A percentile compares a stretch with the other conserved stretches of the same genome.
These are phyloP conservation scores for Boletus vermiculosoides DNA, from an alignment of 768 basidiomycete genomes.

Conservation along the genomic window DNA sequence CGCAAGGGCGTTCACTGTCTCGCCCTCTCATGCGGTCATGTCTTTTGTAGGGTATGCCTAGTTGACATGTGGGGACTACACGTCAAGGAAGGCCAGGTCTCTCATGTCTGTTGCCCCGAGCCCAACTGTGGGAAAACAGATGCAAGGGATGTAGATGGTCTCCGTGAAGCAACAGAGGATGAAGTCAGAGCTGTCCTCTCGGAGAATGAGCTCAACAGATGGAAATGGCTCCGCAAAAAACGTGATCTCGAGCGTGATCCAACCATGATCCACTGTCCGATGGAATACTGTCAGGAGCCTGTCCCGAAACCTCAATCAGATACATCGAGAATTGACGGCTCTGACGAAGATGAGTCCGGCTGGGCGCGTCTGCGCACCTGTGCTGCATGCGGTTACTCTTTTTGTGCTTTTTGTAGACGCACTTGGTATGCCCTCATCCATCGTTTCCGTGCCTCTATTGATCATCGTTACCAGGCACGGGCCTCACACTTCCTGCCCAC, in stretches of 20 bases:
- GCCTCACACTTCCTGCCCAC: slow-evolving; percentile 65
- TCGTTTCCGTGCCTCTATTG: background rate
- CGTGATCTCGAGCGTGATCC: slow-evolving; percentile 75
- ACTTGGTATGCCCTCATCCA: slow-evolving; percentile 56
- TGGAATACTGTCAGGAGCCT: slow-evolving; percentile 76
- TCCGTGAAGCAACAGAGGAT: slow-evolving; percentile 59
- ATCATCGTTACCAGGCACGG: slow-evolving; percentile 66
- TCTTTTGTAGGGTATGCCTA: slow-evolving; percentile 83
- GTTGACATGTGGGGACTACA: slow-evolving; percentile 80
- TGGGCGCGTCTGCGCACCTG: slow-evolving; percentile 78
- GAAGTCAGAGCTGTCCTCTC: slow-evolving; percentile 72
- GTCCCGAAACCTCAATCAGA: slow-evolving; percentile 55
- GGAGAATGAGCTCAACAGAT: slow-evolving; percentile 62
- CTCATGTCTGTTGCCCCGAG: slow-evolving; percentile 78
- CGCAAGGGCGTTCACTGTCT: slow-evolving; percentile 77
- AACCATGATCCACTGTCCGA: slow-evolving; percentile 76
- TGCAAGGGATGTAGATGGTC: slow-evolving; percentile 23
- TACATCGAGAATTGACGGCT: slow-evolving; percentile 12
- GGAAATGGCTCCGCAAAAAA: slow-evolving; percentile 78
- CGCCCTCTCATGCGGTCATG: slow-evolving; percentile 66
- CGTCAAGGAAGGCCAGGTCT: slow-evolving; percentile 76
- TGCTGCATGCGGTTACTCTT: slow-evolving; percentile 66
- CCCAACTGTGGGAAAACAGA: slow-evolving; percentile 65
- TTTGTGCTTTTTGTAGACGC: slow-evolving; percentile 79
- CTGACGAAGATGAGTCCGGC: slow-evolving; percentile 52